Conservation (phyloP, 768 basidiomycete species). For the Suillus placidus region DNA sequence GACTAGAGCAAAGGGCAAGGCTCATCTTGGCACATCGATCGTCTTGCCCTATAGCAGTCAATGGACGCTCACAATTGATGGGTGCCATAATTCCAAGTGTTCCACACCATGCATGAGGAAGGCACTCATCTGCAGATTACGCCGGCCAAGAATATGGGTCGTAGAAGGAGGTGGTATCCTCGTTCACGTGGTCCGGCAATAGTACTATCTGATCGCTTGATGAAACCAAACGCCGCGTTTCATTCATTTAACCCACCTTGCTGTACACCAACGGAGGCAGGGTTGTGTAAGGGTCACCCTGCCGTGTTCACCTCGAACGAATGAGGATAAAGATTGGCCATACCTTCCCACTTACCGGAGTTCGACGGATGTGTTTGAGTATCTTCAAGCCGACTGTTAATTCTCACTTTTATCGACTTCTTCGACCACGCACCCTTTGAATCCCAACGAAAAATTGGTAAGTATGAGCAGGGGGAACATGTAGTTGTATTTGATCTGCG, state of each 20-base stretch:
- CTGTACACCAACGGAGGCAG: not conserved
- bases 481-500: not conserved
- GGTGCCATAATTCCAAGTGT: no score
- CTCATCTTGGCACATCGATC: not conserved
- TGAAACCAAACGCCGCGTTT: not conserved
- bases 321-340: not conserved
- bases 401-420: not conserved
- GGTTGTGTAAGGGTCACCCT: not conserved
- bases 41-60: not conserved
- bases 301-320: not conserved
- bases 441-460: not conserved
- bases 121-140: not conserved
- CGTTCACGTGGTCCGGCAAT: not conserved
- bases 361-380: not conserved
- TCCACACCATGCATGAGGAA: no score
- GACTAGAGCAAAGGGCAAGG: not conserved
- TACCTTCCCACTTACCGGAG: not conserved
- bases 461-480: not conserved
- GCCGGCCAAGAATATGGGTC: not conserved
- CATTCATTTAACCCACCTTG: slow-evolving; percentile 6
- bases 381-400: not conserved
- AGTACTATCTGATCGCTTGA: not conserved
- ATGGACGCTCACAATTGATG: not conserved
- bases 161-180: not conserved
- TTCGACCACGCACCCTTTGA: not conserved